Conservation (phyloP, 2,329 filamentous ascomycete species). For the Aspergillus novofumigatus region DNA sequence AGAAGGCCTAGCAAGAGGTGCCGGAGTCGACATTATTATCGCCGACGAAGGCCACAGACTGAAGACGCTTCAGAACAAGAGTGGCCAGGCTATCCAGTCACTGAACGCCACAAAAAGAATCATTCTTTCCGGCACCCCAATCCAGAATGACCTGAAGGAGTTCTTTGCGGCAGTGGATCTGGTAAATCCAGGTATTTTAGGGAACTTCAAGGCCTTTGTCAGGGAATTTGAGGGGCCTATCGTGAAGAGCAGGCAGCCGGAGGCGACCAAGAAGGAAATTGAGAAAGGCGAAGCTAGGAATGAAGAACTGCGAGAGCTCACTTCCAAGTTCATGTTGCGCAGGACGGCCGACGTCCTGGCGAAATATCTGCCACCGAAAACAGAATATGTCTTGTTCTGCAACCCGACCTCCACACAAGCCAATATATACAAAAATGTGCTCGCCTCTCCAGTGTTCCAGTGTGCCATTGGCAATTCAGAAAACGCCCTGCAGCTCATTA, state of each 20-base stretch:
- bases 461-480: constrained; percentile 59
- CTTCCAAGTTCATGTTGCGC: constrained; percentile 62
- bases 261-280: constrained; percentile 56
- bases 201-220: constrained; percentile 60
- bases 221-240: constrained; percentile 63
- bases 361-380: constrained; percentile 63
- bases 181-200: constrained; percentile 63
- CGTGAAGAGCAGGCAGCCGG: constrained; percentile 60
- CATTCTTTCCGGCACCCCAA: constrained; percentile 63
- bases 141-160: constrained; percentile 65
- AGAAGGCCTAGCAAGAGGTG: constrained; percentile 59
- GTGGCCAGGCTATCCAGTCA: constrained; percentile 61
- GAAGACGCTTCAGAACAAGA: constrained; percentile 66
- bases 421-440: constrained; percentile 58
- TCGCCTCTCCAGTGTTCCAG: constrained; percentile 62
- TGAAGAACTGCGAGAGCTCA: constrained; percentile 58
- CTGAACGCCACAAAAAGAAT: constrained; percentile 58
- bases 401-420: constrained; percentile 58
- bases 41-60: constrained; percentile 66
- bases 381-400: constrained; percentile 65
- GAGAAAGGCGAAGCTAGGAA: constrained; percentile 61
- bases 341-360: constrained; percentile 63
- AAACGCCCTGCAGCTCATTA: constrained; percentile 64
- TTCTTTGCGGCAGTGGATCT: constrained; percentile 67
- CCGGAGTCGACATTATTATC: constrained; percentile 64